Base-by-base conservation (phyloP, 108 stramenopile species). In the Nitzschia sp. region DNA sequence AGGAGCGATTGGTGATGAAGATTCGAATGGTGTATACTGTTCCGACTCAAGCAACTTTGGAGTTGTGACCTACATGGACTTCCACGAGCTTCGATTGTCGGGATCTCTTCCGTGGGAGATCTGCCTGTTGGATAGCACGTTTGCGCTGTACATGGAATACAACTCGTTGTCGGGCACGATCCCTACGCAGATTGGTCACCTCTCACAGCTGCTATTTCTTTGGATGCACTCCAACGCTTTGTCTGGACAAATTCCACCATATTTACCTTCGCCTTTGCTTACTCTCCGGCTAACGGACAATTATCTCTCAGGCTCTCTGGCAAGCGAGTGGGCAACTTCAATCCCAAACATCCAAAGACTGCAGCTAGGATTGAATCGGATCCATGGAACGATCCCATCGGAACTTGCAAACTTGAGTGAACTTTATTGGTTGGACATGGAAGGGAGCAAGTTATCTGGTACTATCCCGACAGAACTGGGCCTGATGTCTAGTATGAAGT, bases 401-500 rank as follows among this genome's bases (percentile, higher is more conserved):
- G 67, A 82, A 25, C 65, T 85, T 7, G 73, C 60, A 9, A 69
- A 40, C 7, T 59, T 76, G 29, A 65, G 20, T 8, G 61, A 43
- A n/a, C 68, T 89, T 50, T 46, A 71, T 51, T 73, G 61, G 22
- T 43, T 72, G 6, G 60, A 43, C 56, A 11, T 86, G 43, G 63
- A 74, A 48, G 50, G 61, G 21, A 88, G 84, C 65, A 39, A 70
- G 20, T 60, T 88, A 43, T 67, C 63, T 37, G 81, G 87, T 14
- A 11, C 66, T n/a, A 74, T 88, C 46, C 88, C 88, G 22, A 9
- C 65, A 15, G 75, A 78, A 52, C 67, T 79, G 24, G 77, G 80
- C 10, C 25, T 48, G 40, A 46, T 75, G 70, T 19, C 19, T 8
- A 74, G n/a, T 26, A 42, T 80, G 57, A 3, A 51, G 24, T 63